phyloP scores from a whole-genome alignment of 225 moss, liverwort and hornwort genomes.

The Physcomitrium patens region DNA sequence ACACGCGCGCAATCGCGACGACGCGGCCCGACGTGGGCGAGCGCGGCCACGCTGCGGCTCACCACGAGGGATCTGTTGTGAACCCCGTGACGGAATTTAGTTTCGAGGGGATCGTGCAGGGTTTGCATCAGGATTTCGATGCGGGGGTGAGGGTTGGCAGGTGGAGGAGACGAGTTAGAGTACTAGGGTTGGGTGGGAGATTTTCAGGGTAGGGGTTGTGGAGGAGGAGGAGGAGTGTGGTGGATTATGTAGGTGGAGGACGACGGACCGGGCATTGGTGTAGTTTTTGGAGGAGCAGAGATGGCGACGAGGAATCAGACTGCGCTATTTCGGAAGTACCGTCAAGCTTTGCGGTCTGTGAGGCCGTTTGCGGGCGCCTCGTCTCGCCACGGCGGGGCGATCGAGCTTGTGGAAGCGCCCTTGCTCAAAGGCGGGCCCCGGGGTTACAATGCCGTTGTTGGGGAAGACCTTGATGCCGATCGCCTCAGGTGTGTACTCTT shows the following conservation, averaged over 20 bases:
- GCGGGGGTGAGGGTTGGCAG: no score
- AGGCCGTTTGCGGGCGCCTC: constrained; percentile 50
- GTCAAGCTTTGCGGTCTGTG: constrained; percentile 73
- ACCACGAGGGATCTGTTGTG: no score
- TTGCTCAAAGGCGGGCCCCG: constrained; percentile 61
- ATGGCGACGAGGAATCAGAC: constrained; percentile 95
- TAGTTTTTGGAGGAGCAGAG: not conserved
- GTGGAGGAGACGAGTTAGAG: no score
- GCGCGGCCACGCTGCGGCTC: no score
- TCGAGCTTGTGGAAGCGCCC: constrained; percentile 77
- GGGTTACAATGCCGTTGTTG: constrained; percentile 65
- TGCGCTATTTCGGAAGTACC: constrained; percentile 72
- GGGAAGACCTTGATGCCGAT: constrained; percentile 62
- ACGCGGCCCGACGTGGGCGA: no score
- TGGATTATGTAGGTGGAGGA: not conserved
- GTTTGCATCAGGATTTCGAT: no score
- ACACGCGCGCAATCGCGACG: no score
- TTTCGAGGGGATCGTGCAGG: no score
- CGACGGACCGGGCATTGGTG: not conserved
- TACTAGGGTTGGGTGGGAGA: no score
- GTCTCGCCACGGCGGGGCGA: constrained; percentile 39
- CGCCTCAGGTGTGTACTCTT: constrained; percentile 30
- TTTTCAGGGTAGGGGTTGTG: no score
- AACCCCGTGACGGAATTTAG: no score
- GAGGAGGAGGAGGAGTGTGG: not conserved